Percentiles rank a stretch among this genome's conserved stretches.
Conservation (phyloP, 2,329 filamentous ascomycete genomes). For the Polytolypa hystricis region DNA sequence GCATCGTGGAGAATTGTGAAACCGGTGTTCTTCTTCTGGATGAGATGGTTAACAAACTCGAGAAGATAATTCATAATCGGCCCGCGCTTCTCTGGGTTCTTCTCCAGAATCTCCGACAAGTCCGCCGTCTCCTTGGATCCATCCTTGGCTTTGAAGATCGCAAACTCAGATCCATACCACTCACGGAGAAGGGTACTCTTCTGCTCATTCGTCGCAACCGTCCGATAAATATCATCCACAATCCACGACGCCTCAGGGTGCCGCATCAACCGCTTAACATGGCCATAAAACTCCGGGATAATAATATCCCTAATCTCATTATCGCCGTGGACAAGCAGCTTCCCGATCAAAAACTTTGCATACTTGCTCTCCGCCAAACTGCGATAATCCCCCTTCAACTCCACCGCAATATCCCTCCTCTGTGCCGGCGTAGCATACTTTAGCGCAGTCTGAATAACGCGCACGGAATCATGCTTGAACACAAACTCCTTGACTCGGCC, state of each 20-base stretch:
- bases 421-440: slow-evolving; percentile 87
- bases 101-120: slow-evolving; percentile 53
- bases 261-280: slow-evolving; percentile 85
- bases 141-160: slow-evolving; percentile 57
- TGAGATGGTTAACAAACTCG: slow-evolving; percentile 78
- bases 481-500: slow-evolving; percentile 90
- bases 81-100: slow-evolving; percentile 71
- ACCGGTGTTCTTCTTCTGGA: slow-evolving; percentile 93
- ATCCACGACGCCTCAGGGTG: slow-evolving; percentile 97
- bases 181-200: slow-evolving; percentile 77
- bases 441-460: slow-evolving; percentile 89
- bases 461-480: slow-evolving; percentile 96
- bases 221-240: slow-evolving; percentile 89
- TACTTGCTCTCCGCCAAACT: slow-evolving; percentile 89
- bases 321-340: slow-evolving; percentile 87
- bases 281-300: slow-evolving; percentile 88
- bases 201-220: slow-evolving; percentile 73
- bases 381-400: slow-evolving; percentile 74
- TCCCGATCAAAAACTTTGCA: slow-evolving; percentile 93
- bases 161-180: slow-evolving; percentile 94
- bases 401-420: slow-evolving; percentile 71
- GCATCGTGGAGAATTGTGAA: slow-evolving; percentile 98
- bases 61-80: slow-evolving; percentile 78
- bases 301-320: slow-evolving; percentile 77
- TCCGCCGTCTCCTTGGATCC: slow-evolving; percentile 48